A percentile compares a stretch with the other conserved stretches of the same genome.
These are phyloP conservation scores for Cyberlindnera misumaiensis DNA, from an alignment of 805 yeast species.

Conservation along the genomic window DNA sequence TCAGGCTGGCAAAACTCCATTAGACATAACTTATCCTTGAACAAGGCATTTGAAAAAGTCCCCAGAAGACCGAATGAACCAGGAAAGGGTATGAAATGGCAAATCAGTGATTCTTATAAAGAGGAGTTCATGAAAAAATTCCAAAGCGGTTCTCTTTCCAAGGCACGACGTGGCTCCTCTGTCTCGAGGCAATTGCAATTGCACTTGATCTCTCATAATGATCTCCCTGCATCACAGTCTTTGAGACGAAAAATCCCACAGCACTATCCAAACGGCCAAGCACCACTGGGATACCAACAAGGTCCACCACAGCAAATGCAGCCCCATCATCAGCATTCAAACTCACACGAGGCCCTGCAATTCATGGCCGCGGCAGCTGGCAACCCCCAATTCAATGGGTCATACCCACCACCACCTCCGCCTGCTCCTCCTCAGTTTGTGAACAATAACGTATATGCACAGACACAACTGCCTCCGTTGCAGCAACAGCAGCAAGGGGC, in stretches of 20 bases:
- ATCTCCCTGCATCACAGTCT: constrained; percentile 29
- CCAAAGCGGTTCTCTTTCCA: constrained; percentile 66
- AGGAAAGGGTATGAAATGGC: constrained; percentile 99
- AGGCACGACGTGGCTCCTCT: constrained; percentile 71
- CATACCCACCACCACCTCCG: constrained; percentile 6
- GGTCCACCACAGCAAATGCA: constrained; percentile 11
- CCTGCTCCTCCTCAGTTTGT: constrained; percentile 1
- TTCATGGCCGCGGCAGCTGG: constrained; percentile 14
- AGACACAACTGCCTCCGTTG: constrained; percentile 16
- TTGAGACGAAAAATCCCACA: constrained; percentile 27
- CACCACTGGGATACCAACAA: constrained; percentile 31
- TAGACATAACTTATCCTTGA: constrained; percentile 87
- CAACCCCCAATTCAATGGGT: constrained; percentile 2
- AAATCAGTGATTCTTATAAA: constrained; percentile 77
- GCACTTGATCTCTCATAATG: constrained; percentile 47
- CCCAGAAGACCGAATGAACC: constrained; percentile 95
- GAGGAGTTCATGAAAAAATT: constrained; percentile 80
- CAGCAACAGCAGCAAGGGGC: constrained; percentile 10
- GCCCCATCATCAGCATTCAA: constrained; percentile 4
- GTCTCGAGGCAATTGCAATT: constrained; percentile 75
- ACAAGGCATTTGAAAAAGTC: constrained; percentile 96
- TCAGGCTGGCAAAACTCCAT: constrained; percentile 99
- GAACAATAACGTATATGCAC: constrained; percentile 3
- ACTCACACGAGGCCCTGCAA: constrained; percentile 12
- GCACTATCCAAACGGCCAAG: constrained; percentile 20